Conservation (phyloP, 176 grass and related monocot genomes). For the Avena eriantha region DNA sequence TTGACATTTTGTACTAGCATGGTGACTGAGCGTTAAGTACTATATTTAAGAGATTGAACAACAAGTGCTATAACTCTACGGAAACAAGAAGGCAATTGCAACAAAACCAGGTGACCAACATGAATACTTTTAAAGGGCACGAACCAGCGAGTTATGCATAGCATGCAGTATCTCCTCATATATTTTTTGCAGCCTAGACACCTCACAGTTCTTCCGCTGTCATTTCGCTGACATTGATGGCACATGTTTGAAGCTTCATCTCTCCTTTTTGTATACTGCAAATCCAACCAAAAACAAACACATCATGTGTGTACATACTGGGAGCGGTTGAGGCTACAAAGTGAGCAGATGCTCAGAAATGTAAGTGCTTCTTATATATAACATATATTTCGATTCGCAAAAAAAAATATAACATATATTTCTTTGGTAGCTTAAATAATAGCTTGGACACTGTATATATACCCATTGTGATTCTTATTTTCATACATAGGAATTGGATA, state of each 20-base stretch:
- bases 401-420: not conserved
- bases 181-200: conserved; percentile 40
- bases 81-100: not conserved
- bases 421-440: not conserved
- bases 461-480: not conserved
- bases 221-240: conserved; percentile 84
- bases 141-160: conserved; percentile 70
- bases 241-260: conserved; percentile 52
- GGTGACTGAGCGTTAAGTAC: not conserved
- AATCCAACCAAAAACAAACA: not conserved
- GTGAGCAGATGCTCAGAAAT: not conserved
- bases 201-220: conserved; percentile 65
- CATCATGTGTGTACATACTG: not conserved
- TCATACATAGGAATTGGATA: not conserved
- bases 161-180: conserved; percentile 62
- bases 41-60: not conserved
- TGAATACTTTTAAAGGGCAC: conserved; percentile 19
- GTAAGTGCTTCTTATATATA: not conserved
- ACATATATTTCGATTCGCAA: not conserved
- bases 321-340: not conserved
- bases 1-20: not conserved
- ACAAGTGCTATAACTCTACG: not conserved
- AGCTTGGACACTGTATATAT: not conserved
- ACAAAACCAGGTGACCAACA: not conserved
- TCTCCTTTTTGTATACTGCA: conserved; percentile 21